phyloP scores from a whole-genome alignment of 345 rosid species.

The Mallotus nudiflorus region DNA sequence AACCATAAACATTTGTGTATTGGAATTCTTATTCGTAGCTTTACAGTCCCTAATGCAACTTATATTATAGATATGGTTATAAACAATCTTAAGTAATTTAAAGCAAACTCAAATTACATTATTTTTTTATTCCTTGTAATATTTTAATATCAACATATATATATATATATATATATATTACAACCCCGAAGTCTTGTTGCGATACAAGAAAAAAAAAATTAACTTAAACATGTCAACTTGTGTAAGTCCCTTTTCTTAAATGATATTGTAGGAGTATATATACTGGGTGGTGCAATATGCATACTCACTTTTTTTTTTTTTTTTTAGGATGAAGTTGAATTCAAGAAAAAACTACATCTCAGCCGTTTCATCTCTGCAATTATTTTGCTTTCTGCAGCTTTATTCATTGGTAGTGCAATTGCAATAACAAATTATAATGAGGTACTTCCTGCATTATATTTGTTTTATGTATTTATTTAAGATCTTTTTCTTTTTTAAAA shows the following conservation, averaged over 20 bases:
- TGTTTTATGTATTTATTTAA: not conserved
- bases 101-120: not conserved
- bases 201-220: too few relatives aligned
- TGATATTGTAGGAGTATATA: not conserved
- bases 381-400: slow-evolving; percentile 41
- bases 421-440: slow-evolving; percentile 41
- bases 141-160: too few relatives aligned
- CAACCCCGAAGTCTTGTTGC: too few relatives aligned
- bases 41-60: too few relatives aligned
- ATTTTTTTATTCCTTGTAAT: too few relatives aligned
- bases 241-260: slow-evolving; percentile 21
- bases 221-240: slow-evolving; percentile 10
- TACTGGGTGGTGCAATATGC: too few relatives aligned
- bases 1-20: too few relatives aligned
- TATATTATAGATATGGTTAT: too few relatives aligned
- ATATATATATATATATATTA: too few relatives aligned
- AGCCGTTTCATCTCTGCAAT: slow-evolving; percentile 35
- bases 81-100: not conserved
- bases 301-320: not conserved
- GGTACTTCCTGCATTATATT: slow-evolving; percentile 27
- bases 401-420: slow-evolving; percentile 50
- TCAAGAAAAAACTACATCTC: slow-evolving; percentile 35
- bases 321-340: slow-evolving; percentile 31
- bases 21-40: too few relatives aligned
- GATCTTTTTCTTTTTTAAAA: too few relatives aligned